A percentile compares a stretch with the other conserved stretches of the same genome.
Evolutionary conservation across 257 asterid species (phyloP).

Genomic region (Perilla frutescens): DNA sequence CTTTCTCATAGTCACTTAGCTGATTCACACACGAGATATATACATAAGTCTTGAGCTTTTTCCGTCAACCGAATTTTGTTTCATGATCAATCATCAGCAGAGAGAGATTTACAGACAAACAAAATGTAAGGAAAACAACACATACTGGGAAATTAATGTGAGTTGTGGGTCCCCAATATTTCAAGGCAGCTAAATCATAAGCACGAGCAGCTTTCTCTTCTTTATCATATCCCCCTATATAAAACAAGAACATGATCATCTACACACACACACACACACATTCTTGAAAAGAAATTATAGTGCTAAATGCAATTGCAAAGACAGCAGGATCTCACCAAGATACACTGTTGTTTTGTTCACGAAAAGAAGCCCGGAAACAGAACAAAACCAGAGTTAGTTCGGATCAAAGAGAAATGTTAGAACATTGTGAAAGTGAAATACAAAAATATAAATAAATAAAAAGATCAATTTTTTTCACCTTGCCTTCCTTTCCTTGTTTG

Average conservation of each 20-base stretch:
- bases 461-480: conserved; percentile 42
- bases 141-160: conserved; percentile 81
- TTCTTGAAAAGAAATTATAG: background rate
- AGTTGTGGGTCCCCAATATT: conserved; percentile 90
- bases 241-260: conserved; percentile 3
- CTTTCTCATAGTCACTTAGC: conserved; percentile 71
- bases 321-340: conserved; percentile 57
- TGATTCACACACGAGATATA: conserved; percentile 28
- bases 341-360: conserved; percentile 49
- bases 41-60: background rate
- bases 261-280: background rate
- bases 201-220: conserved; percentile 95
- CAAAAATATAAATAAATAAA: background rate
- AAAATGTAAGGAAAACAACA: background rate
- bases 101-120: background rate
- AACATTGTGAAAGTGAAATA: background rate
- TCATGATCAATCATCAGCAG: background rate
- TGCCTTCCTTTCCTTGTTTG: conserved; percentile 92
- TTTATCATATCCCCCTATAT: conserved; percentile 81
- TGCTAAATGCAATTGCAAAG: background rate
- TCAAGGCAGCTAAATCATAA: conserved; percentile 89
- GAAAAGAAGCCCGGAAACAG: conserved; percentile 25
- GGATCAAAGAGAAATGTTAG: conserved; percentile 33
- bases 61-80: background rate
- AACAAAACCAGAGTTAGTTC: conserved; percentile 23